phyloP scores from a whole-genome alignment of 2,329 filamentous ascomycete species.

The Trichoderma harzianum region DNA sequence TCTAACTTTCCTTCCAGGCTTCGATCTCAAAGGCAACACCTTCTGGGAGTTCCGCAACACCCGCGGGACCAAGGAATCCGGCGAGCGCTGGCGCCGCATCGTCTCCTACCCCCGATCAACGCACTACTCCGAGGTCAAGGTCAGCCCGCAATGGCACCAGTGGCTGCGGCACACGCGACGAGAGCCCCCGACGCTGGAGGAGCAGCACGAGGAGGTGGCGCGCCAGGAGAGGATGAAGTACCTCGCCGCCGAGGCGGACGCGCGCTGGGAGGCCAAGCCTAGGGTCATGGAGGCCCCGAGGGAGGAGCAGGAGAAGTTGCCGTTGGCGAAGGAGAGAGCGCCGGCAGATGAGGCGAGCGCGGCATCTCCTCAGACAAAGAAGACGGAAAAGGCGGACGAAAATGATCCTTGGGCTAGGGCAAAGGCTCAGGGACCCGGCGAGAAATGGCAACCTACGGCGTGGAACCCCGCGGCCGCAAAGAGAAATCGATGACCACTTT shows the following conservation, averaged over 20 bases:
- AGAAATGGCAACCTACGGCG: conserved; percentile 64
- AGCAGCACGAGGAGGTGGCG: conserved; percentile 53
- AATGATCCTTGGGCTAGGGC: conserved; percentile 59
- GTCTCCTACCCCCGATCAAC: conserved; percentile 55
- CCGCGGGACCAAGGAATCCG: conserved; percentile 32
- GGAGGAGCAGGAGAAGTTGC: conserved; percentile 21
- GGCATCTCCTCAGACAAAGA: background rate
- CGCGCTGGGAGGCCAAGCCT: conserved; percentile 60
- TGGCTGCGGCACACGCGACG: conserved; percentile 62
- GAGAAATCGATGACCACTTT: conserved; percentile 22
- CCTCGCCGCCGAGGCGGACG: conserved; percentile 60
- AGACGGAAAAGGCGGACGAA: conserved; percentile 20
- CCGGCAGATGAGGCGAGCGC: background rate
- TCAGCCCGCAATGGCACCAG: conserved; percentile 64
- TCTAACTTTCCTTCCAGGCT: conserved; percentile 41
- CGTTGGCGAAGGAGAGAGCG: background rate
- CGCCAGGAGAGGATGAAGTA: conserved; percentile 52
- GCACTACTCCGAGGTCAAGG: conserved; percentile 53
- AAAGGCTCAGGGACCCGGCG: conserved; percentile 47
- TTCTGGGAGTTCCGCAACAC: conserved; percentile 65
- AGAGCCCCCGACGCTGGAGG: conserved; percentile 52
- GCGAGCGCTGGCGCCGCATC: conserved; percentile 57
- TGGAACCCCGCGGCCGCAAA: conserved; percentile 53
- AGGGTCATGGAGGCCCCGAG: conserved; percentile 42
- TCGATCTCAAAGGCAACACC: conserved; percentile 63